These are phyloP conservation scores for Cyclocybe aegerita DNA, from an alignment of 768 basidiomycete species.

Conservation along the genomic window DNA sequence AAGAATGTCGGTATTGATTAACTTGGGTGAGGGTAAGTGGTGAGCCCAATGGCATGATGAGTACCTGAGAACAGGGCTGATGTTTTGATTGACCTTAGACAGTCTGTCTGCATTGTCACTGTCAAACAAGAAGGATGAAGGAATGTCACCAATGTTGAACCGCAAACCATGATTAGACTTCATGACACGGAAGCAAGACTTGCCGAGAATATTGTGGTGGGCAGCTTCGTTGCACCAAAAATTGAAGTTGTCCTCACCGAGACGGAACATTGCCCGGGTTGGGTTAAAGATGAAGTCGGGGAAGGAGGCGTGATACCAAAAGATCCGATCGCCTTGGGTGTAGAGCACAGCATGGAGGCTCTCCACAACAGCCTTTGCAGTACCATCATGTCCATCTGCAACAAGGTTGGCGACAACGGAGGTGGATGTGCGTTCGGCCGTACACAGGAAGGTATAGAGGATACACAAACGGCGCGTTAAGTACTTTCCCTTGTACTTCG, in stretches of 20 bases:
- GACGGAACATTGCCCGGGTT: conserved; percentile 5
- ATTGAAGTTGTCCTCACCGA: background rate
- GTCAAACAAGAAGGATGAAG: conserved; percentile 17
- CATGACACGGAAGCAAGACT: conserved; percentile 20
- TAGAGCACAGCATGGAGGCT: conserved; percentile 9
- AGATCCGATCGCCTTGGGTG: background rate
- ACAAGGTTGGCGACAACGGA: background rate
- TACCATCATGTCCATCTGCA: background rate
- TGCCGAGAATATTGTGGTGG: conserved; percentile 7
- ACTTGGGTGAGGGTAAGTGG: conserved; percentile 1
- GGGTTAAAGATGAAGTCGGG: conserved; percentile 7
- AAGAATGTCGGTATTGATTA: background rate
- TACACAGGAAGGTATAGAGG: conserved; percentile 5
- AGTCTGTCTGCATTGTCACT: background rate
- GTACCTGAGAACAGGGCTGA: conserved; percentile 6
- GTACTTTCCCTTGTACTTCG: conserved; percentile 4
- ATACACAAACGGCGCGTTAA: conserved; percentile 8
- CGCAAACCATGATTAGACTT: conserved; percentile 2
- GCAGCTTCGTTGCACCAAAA: background rate
- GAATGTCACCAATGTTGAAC: conserved; percentile 21
- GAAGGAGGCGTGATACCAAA: conserved; percentile 10
- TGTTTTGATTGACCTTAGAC: conserved; percentile 9
- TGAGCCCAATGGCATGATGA: conserved; percentile 9
- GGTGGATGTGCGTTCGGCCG: background rate
- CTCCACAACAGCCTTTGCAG: background rate